Base-by-base conservation (phyloP, 352 stramenopile species). In the Phytophthora niederhauseri region DNA sequence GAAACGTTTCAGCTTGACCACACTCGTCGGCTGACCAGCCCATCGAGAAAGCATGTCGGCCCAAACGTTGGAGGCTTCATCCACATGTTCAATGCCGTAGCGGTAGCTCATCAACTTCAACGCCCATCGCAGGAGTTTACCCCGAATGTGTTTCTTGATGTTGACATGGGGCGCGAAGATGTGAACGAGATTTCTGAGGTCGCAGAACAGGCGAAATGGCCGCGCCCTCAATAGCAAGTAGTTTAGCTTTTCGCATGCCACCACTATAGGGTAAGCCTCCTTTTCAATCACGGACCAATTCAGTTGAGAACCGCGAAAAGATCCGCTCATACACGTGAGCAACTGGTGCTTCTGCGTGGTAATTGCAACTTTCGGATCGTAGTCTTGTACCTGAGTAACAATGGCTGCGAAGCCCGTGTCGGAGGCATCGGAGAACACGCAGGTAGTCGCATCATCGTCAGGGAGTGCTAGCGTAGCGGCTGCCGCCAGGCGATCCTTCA, bases 1-100 rank as follows among this genome's bases (percentile, higher is more conserved):
- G 12, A 45, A 45, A 45, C 36, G 36, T 26, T 26, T 26, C 22
- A 43, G 36, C 36, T 2, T 14, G 14, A 43, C 36, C 14, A 17
- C 14, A 17, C 2, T 43, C 11, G 36, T 24, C 5, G 36, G 34
- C 8, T 66, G 51, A 0, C 34, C 53, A 38, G 62, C 64, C 64
- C 64, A 71, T 3, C 31, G 55, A 24, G 43, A 59, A 15, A 66
- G 55, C 64, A 71, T 71, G 38, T 71, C 48, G 14, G 64, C 64
- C 55, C 56, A 71, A n/a, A 66, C 56, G 7, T 71, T 71, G 11
- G 57, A n/a, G 2, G 56, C 31, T 15, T 56, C 38, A 1, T 45
- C 38, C 2, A 68, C 41, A 41, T 71, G 41, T 4, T 57, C 49
- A 36, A 68, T 64, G 17, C 52, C 20, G n/a, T 68, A 68, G 24